Evolutionary conservation across 2,329 filamentous ascomycete genomes (phyloP).

Genomic region (Fusarium torreyae): DNA sequence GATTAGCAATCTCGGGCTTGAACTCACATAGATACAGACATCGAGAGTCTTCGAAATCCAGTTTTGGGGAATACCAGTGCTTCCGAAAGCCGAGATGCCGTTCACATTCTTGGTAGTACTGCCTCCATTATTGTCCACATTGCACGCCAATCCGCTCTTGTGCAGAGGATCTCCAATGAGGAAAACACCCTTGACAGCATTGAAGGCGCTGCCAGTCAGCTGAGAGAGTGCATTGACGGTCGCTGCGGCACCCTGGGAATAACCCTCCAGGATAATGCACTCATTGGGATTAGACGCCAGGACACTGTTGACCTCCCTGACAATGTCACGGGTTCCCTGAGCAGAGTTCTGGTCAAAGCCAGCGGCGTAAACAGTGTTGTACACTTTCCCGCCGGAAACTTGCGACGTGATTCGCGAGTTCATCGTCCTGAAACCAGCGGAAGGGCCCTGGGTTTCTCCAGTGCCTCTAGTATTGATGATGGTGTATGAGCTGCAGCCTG

Average conservation of each 20-base stretch:
- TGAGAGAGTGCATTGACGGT: constrained; percentile 21
- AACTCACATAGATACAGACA: constrained; percentile 25
- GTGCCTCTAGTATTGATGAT: constrained; percentile 33
- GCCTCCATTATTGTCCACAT: constrained; percentile 20
- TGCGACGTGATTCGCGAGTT: constrained; percentile 19
- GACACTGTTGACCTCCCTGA: constrained; percentile 14
- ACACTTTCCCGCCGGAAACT: constrained; percentile 15
- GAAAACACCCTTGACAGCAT: constrained; percentile 19
- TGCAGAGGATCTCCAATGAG: constrained; percentile 20
- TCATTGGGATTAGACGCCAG: constrained; percentile 8
- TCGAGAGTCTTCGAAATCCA: constrained; percentile 20
- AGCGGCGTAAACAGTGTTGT: constrained; percentile 27
- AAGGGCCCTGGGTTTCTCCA: constrained; percentile 9
- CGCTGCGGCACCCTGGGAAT: constrained; percentile 26
- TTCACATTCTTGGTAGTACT: constrained; percentile 21
- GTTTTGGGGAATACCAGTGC: constrained; percentile 5
- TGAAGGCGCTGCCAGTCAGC: constrained; percentile 12
- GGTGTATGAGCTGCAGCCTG: constrained; percentile 21
- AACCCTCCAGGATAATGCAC: constrained; percentile 23
- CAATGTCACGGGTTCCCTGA: constrained; percentile 8
- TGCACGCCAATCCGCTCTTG: constrained; percentile 15
- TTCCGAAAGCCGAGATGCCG: constrained; percentile 6
- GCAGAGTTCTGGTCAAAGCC: constrained; percentile 14
- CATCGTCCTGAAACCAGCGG: constrained; percentile 26
- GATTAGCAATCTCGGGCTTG: neutral